Evolutionary conservation across 1,284 basidiomycete genomes (phyloP).

Genomic region (Trichosporon ovoides): DNA sequence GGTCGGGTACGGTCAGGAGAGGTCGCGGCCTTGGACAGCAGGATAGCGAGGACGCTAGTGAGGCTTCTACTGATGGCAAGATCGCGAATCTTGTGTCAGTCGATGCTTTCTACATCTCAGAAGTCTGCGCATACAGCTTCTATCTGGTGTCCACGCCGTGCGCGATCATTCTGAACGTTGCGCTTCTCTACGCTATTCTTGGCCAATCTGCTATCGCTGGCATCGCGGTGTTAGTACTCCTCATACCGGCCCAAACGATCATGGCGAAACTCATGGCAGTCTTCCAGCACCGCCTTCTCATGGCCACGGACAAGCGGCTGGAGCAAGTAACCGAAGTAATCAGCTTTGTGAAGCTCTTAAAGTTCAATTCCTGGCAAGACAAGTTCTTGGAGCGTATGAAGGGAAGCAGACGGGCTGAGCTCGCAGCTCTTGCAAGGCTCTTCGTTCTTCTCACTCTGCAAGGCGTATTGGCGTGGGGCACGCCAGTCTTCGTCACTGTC

Average conservation of each 20-base stretch:
- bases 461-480: constrained; percentile 50
- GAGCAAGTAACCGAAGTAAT: constrained; percentile 55
- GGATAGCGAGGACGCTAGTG: constrained; percentile 24
- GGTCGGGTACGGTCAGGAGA: constrained; percentile 42
- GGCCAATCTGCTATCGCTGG: constrained; percentile 50
- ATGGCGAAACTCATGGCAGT: constrained; percentile 50
- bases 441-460: constrained; percentile 48
- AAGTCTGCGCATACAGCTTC: constrained; percentile 46
- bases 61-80: constrained; percentile 51
- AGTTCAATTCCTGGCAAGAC: constrained; percentile 53
- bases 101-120: constrained; percentile 52
- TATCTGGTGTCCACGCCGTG: constrained; percentile 47
- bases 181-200: constrained; percentile 50
- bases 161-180: constrained; percentile 49
- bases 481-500: constrained; percentile 52
- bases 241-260: constrained; percentile 48
- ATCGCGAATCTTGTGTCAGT: constrained; percentile 55
- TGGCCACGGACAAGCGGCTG: constrained; percentile 54
- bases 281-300: constrained; percentile 51
- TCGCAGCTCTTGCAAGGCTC: constrained; percentile 48
- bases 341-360: constrained; percentile 52
- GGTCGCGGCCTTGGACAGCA: background rate
- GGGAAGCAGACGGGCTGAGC: constrained; percentile 50
- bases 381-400: constrained; percentile 53
- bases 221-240: constrained; percentile 45